Base-by-base conservation (phyloP, 495 filamentous ascomycete genomes). In the Xylaria cubensis region DNA sequence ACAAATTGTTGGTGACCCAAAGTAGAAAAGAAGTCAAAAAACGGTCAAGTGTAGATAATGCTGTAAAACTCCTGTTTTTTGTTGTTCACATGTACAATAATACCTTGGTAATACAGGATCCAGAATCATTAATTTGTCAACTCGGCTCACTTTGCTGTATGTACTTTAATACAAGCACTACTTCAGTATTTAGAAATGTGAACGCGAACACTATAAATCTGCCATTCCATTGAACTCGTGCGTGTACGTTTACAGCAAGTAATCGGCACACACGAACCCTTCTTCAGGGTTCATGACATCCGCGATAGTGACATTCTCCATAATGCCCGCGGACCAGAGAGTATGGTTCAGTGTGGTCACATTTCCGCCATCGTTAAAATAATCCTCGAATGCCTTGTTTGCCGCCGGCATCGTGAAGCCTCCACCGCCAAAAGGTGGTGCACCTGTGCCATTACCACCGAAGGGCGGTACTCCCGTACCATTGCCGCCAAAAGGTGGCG, bases 231-330 rank as follows among this genome's bases (percentile, higher is more conserved):
- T 13, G 9, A 3, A 34, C 8, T 19, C 9, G 29, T 32, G 19
- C 50, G 6, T 24, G 4, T 10, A 9, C 3, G 51, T 17, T 21
- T n/a, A 59, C 39, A 64, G 53, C 15, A 32, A 15, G 24, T 80
- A 80, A 46, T 80, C 77, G 3, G 76, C 73, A 71, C 81, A 83
- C 1, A 83, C 73, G 29, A 78, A 73, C 19, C 72, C 69, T 4
- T 73, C 76, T 41, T 58, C 42, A 4, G 77, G 72, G 63, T 83
- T 75, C 80, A 83, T 83, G 9, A 83, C 81, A 74, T 83, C 81
- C 0, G 44, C 74, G 56, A 81, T 78, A 0, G 79, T 81, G 9
- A 73, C 67, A 62, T 80, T 79, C 26, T 73, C 70, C 44, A 79
- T 26, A 7, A 79, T 74, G 13, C 72, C 69, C 17, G 72, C 70